A percentile compares a stretch with the other conserved stretches of the same genome.
Evolutionary conservation across 1,284 basidiomycete genomes (phyloP).

Genomic region (Bjerkandera adusta): DNA sequence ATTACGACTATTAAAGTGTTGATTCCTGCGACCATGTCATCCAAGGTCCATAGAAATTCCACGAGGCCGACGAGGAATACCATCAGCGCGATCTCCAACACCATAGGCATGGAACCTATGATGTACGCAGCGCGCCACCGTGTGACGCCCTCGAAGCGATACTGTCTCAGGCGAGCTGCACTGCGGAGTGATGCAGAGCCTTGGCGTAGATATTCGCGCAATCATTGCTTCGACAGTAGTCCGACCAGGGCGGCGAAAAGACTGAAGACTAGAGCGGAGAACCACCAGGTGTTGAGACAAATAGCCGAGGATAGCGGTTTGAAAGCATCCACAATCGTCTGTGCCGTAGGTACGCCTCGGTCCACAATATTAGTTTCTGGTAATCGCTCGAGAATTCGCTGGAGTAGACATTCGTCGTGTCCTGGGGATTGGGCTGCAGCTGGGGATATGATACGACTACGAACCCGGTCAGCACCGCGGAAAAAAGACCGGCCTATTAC

Average conservation of each 20-base stretch:
- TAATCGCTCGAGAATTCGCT: conserved; percentile 18
- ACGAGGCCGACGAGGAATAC: conserved; percentile 25
- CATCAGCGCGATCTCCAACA: conserved; percentile 27
- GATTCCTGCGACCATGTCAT: conserved; percentile 21
- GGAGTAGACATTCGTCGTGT: conserved; percentile 11
- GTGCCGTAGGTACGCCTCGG: background rate
- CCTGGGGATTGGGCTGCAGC: conserved; percentile 17
- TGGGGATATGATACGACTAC: conserved; percentile 22
- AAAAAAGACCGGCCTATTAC: conserved; percentile 26
- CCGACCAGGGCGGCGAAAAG: conserved; percentile 22
- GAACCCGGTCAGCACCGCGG: too few species aligned
- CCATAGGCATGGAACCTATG: conserved; percentile 26
- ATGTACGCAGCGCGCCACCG: conserved; percentile 26
- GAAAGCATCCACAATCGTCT: background rate
- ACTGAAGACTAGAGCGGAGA: conserved; percentile 21
- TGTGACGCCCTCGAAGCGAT: conserved; percentile 25
- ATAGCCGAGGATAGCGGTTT: conserved; percentile 12
- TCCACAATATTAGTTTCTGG: conserved; percentile 1
- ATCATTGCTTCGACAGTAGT: conserved; percentile 24
- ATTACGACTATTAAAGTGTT: conserved; percentile 18
- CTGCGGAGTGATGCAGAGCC: conserved; percentile 18
- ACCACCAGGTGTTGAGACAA: conserved; percentile 21
- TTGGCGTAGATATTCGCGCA: conserved; percentile 18
- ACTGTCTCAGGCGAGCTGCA: conserved; percentile 22
- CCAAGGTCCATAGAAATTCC: conserved; percentile 23